Evolutionary conservation across 140 eudicot species (phyloP), one percentile per base, ranked within the genome.

Genomic region (Ambrosia hybrid): DNA sequence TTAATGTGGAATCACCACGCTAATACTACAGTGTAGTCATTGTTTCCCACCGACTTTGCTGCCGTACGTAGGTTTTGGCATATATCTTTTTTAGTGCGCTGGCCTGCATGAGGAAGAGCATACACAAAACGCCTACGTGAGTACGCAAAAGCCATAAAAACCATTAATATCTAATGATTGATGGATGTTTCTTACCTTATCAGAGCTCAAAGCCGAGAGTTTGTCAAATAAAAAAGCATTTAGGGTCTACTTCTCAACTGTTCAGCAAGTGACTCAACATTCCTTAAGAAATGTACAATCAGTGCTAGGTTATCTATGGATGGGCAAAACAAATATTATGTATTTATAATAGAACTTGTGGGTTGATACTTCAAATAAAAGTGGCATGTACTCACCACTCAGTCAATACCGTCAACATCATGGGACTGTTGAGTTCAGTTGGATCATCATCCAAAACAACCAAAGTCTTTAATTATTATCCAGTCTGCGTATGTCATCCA

Each of bases 371-470:
- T 26, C 10, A 57, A 26, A 59, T 0, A n/a, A 46, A 69, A 15
- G 67, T 11, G 58, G 45, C 14, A 10, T 33, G 82, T 57, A 71
- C 79, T 81, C 48, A 90, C 99, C 99, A 94, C 83, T 94, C 99
- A 13, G 97, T 91, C 75, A 94, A 85, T 55, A 94, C 97, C n/a
- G 71, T 90, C 97, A 74, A 94, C 89, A 76, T 91, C 97, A 75
- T 94, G 96, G 68, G 90, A 97, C 49, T 96, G 90, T 80, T 94
- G 99, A 26, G 99, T 91, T 71, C 99, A 56, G 99, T 94, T 78
- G 99, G 99, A 85, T 94, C 99, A 82, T 94, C 99, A 81, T 94
- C 99, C 72, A 94, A 84, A 83, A 94, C 99, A 73, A 94, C 94
- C 77, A 94, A 75, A 71, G 92, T 87, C 79, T 88, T 94, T 30